These are phyloP conservation scores for Suhomyces tanzawaensis DNA, from an alignment of 805 yeast species.

Conservation along the genomic window DNA sequence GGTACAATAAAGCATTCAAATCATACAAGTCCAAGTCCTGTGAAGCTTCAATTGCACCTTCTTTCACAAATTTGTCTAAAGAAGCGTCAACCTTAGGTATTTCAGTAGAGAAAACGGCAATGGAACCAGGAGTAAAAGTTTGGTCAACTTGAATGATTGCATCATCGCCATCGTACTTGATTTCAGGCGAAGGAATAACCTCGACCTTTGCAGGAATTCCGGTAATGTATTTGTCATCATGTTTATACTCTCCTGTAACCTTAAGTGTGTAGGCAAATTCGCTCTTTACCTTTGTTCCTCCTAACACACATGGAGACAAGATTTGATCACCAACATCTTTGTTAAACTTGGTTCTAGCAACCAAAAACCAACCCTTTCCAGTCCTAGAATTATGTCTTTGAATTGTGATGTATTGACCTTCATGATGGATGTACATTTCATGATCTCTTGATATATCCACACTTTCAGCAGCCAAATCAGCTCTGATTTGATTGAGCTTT, in stretches of 20 bases:
- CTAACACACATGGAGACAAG: slow-evolving; percentile 55
- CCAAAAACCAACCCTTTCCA: slow-evolving; percentile 84
- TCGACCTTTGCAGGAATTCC: slow-evolving; percentile 67
- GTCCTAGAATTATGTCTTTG: slow-evolving; percentile 81
- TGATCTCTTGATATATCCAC: slow-evolving; percentile 56
- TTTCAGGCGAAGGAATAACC: slow-evolving; percentile 48
- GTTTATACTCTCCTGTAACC: slow-evolving; percentile 48
- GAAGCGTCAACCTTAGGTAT: slow-evolving; percentile 63
- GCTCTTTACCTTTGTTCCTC: slow-evolving; percentile 58
- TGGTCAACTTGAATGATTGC: slow-evolving; percentile 59
- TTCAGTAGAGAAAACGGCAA: slow-evolving; percentile 74
- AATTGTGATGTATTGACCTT: slow-evolving; percentile 86
- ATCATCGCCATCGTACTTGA: slow-evolving; percentile 40
- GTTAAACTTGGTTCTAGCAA: slow-evolving; percentile 80
- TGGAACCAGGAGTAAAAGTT: slow-evolving; percentile 82
- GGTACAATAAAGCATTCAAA: slow-evolving; percentile 70
- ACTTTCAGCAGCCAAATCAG: slow-evolving; percentile 52
- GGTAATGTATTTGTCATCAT: slow-evolving; percentile 42
- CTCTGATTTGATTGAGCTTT: slow-evolving; percentile 56
- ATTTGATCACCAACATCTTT: slow-evolving; percentile 46
- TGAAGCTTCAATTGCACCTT: slow-evolving; percentile 78
- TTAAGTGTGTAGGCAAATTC: slow-evolving; percentile 58
- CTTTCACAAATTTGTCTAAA: slow-evolving; percentile 63
- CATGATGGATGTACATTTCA: slow-evolving; percentile 93
- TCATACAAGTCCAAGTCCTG: slow-evolving; percentile 58